Evolutionary conservation across 2,329 filamentous ascomycete species (phyloP).

Genomic region (Calonectria hongkongensis): DNA sequence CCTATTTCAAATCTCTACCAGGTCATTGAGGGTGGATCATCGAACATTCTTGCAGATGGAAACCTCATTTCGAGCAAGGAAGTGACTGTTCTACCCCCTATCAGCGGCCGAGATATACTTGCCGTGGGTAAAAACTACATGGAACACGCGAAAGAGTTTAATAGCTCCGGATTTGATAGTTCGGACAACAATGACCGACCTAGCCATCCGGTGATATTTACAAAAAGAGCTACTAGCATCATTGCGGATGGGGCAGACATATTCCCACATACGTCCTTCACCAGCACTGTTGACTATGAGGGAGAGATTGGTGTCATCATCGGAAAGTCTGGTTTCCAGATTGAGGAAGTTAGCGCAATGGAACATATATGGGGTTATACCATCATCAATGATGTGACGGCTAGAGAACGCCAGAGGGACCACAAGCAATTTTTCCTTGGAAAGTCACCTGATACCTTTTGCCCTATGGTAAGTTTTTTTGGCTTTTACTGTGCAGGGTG

Average conservation of each 20-base stretch:
- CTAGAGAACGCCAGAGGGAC: slow-evolving; percentile 70
- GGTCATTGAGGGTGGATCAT: slow-evolving; percentile 68
- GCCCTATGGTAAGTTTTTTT: not conserved
- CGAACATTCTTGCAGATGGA: slow-evolving; percentile 58
- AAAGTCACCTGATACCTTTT: slow-evolving; percentile 68
- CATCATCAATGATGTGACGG: slow-evolving; percentile 73
- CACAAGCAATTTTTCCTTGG: slow-evolving; percentile 77
- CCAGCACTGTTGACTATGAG: slow-evolving; percentile 71
- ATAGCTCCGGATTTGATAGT: slow-evolving; percentile 71
- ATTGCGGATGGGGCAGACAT: slow-evolving; percentile 69
- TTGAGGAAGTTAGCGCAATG: slow-evolving; percentile 66
- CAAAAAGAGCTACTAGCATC: slow-evolving; percentile 72
- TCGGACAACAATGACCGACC: slow-evolving; percentile 72
- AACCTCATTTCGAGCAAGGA: slow-evolving; percentile 50
- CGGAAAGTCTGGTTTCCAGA: slow-evolving; percentile 67
- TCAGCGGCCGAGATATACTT: slow-evolving; percentile 69
- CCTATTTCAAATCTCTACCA: slow-evolving; percentile 68
- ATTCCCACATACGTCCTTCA: slow-evolving; percentile 67
- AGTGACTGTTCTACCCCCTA: slow-evolving; percentile 67
- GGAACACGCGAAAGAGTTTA: slow-evolving; percentile 75
- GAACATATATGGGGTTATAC: slow-evolving; percentile 74
- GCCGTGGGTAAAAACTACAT: slow-evolving; percentile 75
- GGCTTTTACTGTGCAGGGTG: not conserved
- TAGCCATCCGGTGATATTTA: slow-evolving; percentile 73
- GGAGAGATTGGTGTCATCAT: slow-evolving; percentile 75